These are phyloP conservation scores for Suillus hirtellus DNA, from an alignment of 768 basidiomycete genomes.

Conservation along the genomic window DNA sequence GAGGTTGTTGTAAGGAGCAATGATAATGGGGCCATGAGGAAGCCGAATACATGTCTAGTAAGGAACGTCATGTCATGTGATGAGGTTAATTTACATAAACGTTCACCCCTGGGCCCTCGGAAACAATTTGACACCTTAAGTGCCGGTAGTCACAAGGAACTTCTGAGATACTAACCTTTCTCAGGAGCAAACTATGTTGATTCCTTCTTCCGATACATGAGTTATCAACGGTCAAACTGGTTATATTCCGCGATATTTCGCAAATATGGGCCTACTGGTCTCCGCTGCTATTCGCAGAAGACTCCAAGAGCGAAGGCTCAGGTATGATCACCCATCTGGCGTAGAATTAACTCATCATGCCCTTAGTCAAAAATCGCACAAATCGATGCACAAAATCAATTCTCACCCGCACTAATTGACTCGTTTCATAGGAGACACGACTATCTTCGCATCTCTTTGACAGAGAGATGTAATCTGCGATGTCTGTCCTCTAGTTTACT, in stretches of 20 bases:
- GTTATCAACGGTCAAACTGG: neutral
- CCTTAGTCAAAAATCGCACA: constrained; percentile 45
- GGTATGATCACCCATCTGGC: constrained; percentile 9
- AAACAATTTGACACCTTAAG: neutral
- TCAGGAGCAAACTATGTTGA: neutral
- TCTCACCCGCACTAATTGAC: constrained; percentile 63
- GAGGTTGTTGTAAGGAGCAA: neutral
- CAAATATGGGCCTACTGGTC: neutral
- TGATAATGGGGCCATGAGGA: neutral
- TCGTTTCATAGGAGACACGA: constrained; percentile 69
- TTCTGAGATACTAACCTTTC: neutral
- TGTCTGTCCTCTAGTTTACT: constrained; percentile 44
- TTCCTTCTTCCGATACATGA: neutral
- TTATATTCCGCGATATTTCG: neutral
- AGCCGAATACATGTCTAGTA: neutral
- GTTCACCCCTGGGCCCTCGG: no score
- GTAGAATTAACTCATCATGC: neutral
- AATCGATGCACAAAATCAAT: constrained; percentile 48
- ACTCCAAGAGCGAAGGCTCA: constrained; percentile 21
- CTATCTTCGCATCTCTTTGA: constrained; percentile 87
- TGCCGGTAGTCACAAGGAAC: neutral
- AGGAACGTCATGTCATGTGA: constrained; percentile 3
- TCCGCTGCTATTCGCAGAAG: constrained; percentile 5
- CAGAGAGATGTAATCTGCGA: constrained; percentile 85
- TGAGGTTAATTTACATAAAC: no score